phyloP scores from a whole-genome alignment of 225 moss, liverwort and hornwort genomes.

The Pseudisothecium myosuroides region DNA sequence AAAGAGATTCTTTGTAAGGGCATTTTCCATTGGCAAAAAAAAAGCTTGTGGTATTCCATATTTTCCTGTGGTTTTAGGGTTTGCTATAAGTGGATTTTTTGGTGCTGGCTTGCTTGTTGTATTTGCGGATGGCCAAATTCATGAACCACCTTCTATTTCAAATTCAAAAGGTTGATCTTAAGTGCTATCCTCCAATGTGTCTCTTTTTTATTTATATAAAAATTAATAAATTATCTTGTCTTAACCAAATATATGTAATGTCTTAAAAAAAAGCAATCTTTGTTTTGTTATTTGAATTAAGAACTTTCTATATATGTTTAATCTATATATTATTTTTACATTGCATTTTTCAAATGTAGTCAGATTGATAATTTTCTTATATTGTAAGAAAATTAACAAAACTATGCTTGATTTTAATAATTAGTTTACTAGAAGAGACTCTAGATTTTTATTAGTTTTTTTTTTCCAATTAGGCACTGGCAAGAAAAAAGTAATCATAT shows the following conservation, averaged over 20 bases:
- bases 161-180: neutral
- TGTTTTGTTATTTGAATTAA: accelerated
- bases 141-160: neutral
- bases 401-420: neutral
- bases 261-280: too few species aligned
- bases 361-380: too few species aligned
- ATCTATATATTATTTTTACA: accelerated
- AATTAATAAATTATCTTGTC: neutral
- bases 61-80: conserved; percentile 18
- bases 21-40: neutral
- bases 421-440: too few species aligned
- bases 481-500: conserved; percentile 56
- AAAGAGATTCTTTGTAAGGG: neutral
- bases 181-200: accelerated
- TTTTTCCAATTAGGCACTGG: neutral
- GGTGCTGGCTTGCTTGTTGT: conserved; percentile 8
- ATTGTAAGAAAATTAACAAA: too few species aligned
- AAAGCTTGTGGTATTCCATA: neutral
- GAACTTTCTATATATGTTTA: neutral
- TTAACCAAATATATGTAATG: neutral
- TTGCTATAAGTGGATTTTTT: conserved; percentile 28
- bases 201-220: neutral
- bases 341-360: neutral
- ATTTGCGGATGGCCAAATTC: neutral
- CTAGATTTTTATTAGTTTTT: neutral